Evolutionary conservation across 2,329 filamentous ascomycete species (phyloP).

Genomic region (Cordyceps cicadae): DNA sequence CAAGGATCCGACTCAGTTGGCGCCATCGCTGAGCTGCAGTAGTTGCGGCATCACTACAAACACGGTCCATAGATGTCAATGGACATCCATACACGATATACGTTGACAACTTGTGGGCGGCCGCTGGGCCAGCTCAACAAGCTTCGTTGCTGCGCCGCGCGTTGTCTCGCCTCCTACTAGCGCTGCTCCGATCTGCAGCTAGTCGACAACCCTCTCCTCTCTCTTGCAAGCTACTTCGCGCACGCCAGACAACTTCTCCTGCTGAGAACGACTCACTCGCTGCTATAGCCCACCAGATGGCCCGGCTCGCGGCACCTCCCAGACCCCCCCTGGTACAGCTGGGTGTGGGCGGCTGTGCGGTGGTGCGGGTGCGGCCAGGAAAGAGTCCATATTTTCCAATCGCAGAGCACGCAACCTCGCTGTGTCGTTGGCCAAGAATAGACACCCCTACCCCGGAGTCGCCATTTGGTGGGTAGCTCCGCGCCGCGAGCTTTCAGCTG

Average conservation of each 20-base stretch:
- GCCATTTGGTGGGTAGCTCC: not conserved
- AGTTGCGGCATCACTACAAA: not conserved
- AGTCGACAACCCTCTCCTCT: not conserved
- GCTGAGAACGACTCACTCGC: not conserved
- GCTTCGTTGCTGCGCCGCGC: not conserved
- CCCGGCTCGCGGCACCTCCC: not conserved
- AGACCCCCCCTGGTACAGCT: not conserved
- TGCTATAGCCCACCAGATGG: not conserved
- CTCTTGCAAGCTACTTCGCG: not conserved
- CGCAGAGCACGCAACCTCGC: not conserved
- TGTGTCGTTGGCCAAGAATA: not conserved
- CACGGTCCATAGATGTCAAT: not conserved
- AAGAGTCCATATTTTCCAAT: not conserved
- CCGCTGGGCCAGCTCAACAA: not conserved
- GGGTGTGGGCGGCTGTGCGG: not conserved
- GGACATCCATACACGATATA: no score
- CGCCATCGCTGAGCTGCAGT: no score
- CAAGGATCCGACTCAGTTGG: not conserved
- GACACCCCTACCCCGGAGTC: not conserved
- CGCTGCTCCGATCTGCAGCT: conserved; percentile 8
- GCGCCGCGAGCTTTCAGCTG: conserved; percentile 4
- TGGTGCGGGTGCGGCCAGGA: not conserved
- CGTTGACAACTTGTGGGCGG: not conserved
- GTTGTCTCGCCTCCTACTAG: not conserved
- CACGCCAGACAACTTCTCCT: not conserved